Base-by-base conservation (phyloP, 371 early-diverging fungal genomes). In the Phascolomyces articulosus region DNA sequence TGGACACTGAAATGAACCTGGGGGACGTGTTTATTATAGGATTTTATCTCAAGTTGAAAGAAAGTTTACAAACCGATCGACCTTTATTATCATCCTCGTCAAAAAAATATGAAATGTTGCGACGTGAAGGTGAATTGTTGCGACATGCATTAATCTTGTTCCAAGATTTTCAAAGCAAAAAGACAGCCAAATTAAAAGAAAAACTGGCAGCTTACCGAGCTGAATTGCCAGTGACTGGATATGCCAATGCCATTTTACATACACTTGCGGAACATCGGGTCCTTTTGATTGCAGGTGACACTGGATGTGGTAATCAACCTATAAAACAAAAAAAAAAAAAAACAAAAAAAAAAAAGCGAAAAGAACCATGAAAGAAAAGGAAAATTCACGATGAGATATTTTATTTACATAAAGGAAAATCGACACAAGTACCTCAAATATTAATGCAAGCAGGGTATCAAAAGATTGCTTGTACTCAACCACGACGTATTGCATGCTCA, bases 381-480 rank as follows among this genome's bases (percentile, higher is more conserved):
- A n/a, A n/a, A n/a, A n/a, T n/a, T n/a, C n/a, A n/a, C n/a, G n/a
- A 31, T 31, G 31, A 10, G 3, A 6, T 31, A 6, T 31, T 6
- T 31, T 31, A 6, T 31, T 31, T 6, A 31, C 3, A 31, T 6
- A 31, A 31, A 41, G 44, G 44, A 13, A 91, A 91, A 65, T 87
- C 85, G 51, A 92, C 91, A 11, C 96, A 96, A 77, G 91, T 93
- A 4, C 93, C 93, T 10, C 92, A 94, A 63, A 92, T 90, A 65
- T 77, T 93, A 23, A 71, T 88, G 65, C 87, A 87, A 47, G 88
- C 87, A 18, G 91, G 91, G 0, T 89, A 85, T 58, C 72, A 77
- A 34, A 85, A 87, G 53, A 91, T 98, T 54, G 89, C 94, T 4
- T 91, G 96, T 77, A 98, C 99, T 1, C 97, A 98, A 70, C 98